Evolutionary conservation across 805 yeast species (phyloP).

Genomic region (Hanseniaspora lachancei): DNA sequence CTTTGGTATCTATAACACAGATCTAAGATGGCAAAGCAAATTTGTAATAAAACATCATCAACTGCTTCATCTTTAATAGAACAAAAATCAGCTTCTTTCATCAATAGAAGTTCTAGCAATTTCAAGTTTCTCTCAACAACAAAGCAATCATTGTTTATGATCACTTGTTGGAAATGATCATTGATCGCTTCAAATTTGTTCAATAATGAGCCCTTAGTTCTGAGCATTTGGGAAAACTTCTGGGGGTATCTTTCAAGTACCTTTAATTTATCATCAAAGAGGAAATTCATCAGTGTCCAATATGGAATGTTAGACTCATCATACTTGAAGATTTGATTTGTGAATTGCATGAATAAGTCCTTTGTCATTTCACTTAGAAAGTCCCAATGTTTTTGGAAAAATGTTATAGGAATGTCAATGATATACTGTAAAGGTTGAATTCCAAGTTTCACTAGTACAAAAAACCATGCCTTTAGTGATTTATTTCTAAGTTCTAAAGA

Average conservation of each 20-base stretch:
- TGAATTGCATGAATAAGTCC: conserved; percentile 28
- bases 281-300: conserved; percentile 3
- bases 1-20: conserved; percentile 44
- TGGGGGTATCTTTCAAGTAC: conserved; percentile 12
- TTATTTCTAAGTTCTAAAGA: conserved; percentile 44
- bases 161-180: conserved; percentile 2
- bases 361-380: conserved; percentile 38
- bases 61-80: background rate
- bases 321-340: conserved; percentile 17
- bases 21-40: conserved; percentile 43
- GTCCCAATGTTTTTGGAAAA: conserved; percentile 56
- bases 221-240: conserved; percentile 21
- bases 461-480: conserved; percentile 57
- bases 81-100: background rate
- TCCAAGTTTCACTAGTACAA: conserved; percentile 44
- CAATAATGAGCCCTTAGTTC: conserved; percentile 19
- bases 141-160: conserved; percentile 2
- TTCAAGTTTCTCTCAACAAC: conserved; percentile 4
- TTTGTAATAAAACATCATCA: conserved; percentile 27
- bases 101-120: background rate
- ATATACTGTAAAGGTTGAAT: conserved; percentile 48
- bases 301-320: conserved; percentile 19
- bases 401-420: conserved; percentile 60
- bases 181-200: background rate
- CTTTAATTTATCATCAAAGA: background rate